These are phyloP conservation scores for Diaporthe caulivora DNA, from an alignment of 2,329 filamentous ascomycete species.

Conservation along the genomic window DNA sequence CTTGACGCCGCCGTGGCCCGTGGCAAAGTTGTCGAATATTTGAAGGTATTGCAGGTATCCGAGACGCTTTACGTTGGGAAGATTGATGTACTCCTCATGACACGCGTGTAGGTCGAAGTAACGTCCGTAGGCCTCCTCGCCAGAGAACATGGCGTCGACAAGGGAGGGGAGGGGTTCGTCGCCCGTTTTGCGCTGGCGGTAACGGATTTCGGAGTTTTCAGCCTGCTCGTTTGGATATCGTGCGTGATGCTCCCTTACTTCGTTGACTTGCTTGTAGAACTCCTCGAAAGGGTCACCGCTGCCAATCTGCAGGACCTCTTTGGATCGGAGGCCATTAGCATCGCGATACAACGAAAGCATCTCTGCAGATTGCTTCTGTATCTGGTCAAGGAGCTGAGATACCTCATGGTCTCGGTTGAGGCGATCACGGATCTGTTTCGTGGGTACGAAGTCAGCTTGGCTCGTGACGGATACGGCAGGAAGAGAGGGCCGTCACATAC, in stretches of 20 bases:
- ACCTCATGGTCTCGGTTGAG: constrained; percentile 94
- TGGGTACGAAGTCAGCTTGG: constrained; percentile 41
- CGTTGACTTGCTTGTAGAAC: constrained; percentile 87
- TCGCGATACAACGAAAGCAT: constrained; percentile 89
- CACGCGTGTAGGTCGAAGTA: constrained; percentile 89
- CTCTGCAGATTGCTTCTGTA: constrained; percentile 85
- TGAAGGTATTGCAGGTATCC: constrained; percentile 95
- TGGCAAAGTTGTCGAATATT: constrained; percentile 86
- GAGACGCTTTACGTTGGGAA: constrained; percentile 86
- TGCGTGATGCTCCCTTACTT: constrained; percentile 88
- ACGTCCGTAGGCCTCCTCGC: constrained; percentile 92
- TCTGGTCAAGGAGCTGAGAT: constrained; percentile 85
- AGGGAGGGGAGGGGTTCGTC: constrained; percentile 74
- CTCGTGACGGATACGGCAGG: neutral
- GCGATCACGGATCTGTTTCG: constrained; percentile 82
- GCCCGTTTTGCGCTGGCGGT: constrained; percentile 77
- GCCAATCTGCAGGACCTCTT: constrained; percentile 86
- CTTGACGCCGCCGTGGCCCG: constrained; percentile 80
- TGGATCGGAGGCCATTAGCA: constrained; percentile 75
- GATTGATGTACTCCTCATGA: constrained; percentile 91
- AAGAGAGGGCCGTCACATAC: constrained; percentile 57
- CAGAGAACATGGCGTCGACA: constrained; percentile 93
- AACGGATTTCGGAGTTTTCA: constrained; percentile 93
- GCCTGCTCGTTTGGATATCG: constrained; percentile 94
- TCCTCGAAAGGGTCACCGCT: constrained; percentile 89